Conservation (phyloP, 1,284 basidiomycete genomes). For the Kwoniella shivajii region DNA sequence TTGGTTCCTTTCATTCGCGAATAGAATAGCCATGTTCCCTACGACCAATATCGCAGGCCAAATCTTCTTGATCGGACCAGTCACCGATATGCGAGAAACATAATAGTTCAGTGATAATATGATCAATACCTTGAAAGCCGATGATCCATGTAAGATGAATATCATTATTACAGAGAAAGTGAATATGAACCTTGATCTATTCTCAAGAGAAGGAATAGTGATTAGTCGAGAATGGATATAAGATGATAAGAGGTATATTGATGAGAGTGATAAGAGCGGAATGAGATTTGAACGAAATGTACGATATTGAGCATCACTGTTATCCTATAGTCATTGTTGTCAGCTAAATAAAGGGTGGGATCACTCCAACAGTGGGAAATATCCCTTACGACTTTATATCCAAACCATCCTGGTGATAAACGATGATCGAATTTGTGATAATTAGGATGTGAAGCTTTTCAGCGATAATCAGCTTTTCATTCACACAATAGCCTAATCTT, state of each 20-base stretch:
- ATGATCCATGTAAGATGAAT: constrained; percentile 81
- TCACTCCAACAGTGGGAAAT: background rate
- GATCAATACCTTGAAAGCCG: constrained; percentile 72
- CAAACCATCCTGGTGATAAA: constrained; percentile 63
- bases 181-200: constrained; percentile 52
- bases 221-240: constrained; percentile 48
- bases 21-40: constrained; percentile 75
- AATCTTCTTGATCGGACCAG: constrained; percentile 16
- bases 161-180: constrained; percentile 70
- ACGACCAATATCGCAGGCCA: constrained; percentile 56
- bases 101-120: constrained; percentile 73
- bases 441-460: constrained; percentile 74
- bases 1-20: constrained; percentile 73
- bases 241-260: constrained; percentile 53
- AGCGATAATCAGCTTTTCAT: no score
- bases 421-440: constrained; percentile 64
- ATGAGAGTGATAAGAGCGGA: constrained; percentile 61
- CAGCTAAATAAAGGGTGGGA: background rate
- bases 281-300: constrained; percentile 75
- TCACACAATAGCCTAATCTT: no score
- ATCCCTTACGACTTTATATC: constrained; percentile 53
- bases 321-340: constrained; percentile 64
- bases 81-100: constrained; percentile 60
- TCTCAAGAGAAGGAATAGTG: constrained; percentile 56
- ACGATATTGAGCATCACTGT: constrained; percentile 81